Evolutionary conservation across 2,329 filamentous ascomycete species (phyloP).

Genomic region (Cladosporium cucumerinum): DNA sequence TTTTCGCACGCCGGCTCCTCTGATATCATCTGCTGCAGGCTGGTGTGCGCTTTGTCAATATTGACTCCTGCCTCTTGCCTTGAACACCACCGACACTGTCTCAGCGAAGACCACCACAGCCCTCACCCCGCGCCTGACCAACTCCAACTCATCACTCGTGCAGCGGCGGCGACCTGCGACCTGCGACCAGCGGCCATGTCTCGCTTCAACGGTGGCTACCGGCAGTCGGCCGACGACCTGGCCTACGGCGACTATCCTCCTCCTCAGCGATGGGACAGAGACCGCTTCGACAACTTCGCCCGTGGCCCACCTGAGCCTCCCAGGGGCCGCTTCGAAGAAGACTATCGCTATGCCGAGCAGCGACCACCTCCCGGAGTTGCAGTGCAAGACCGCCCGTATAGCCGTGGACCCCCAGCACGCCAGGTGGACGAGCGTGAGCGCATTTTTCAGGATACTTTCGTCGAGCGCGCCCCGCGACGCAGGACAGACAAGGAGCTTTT

Average conservation of each 20-base stretch:
- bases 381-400: constrained; percentile 40
- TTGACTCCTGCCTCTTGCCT: neutral
- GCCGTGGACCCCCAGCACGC: constrained; percentile 30
- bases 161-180: no score
- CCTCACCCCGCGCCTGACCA: constrained; percentile 1
- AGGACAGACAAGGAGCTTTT: constrained; percentile 45
- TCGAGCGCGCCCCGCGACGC: constrained; percentile 21
- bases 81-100: neutral
- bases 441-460: constrained; percentile 43
- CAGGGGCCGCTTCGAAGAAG: constrained; percentile 42
- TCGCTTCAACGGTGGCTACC: constrained; percentile 22
- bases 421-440: constrained; percentile 43
- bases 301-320: constrained; percentile 24
- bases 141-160: neutral
- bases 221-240: constrained; percentile 41
- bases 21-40: neutral
- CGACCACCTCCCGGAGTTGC: constrained; percentile 42
- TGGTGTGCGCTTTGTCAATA: neutral
- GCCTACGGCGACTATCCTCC: constrained; percentile 37
- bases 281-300: constrained; percentile 48
- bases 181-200: constrained; percentile 23
- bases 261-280: constrained; percentile 50
- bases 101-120: neutral
- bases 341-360: constrained; percentile 40
- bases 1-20: neutral